Conservation (phyloP, 805 yeast genomes). For the Metschnikowia continentalis region DNA sequence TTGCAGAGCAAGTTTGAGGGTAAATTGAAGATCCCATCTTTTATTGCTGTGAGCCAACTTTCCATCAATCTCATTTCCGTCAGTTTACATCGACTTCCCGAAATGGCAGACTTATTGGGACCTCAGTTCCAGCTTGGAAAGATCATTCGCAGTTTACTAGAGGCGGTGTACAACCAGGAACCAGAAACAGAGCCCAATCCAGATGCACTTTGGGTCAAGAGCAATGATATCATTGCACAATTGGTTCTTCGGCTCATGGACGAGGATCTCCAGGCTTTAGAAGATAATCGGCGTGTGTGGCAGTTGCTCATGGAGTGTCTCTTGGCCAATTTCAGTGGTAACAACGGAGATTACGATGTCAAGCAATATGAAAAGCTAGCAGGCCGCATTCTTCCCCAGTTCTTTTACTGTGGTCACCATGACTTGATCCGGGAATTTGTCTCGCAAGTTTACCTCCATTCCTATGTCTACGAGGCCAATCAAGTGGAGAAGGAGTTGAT, state of each 20-base stretch:
- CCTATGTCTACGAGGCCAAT: conserved; percentile 56
- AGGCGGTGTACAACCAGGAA: conserved; percentile 45
- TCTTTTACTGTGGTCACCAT: conserved; percentile 19
- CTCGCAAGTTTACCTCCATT: conserved; percentile 50
- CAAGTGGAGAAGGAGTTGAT: conserved; percentile 41
- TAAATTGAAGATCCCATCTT: conserved; percentile 53
- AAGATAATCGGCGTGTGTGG: conserved; percentile 32
- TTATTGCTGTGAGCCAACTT: conserved; percentile 52
- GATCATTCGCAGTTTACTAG: conserved; percentile 48
- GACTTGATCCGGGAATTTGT: conserved; percentile 41
- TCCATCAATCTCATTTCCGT: conserved; percentile 40
- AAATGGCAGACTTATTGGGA: conserved; percentile 34
- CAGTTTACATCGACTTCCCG: conserved; percentile 29
- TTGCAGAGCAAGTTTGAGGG: conserved; percentile 34
- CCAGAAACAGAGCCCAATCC: conserved; percentile 25
- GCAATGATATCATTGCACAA: conserved; percentile 38
- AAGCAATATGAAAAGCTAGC: conserved; percentile 42
- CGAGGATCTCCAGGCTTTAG: conserved; percentile 9
- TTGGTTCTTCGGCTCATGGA: conserved; percentile 31
- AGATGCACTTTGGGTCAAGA: conserved; percentile 49
- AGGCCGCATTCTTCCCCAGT: conserved; percentile 36
- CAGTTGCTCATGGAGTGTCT: conserved; percentile 38
- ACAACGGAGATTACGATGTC: conserved; percentile 44
- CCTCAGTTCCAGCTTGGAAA: conserved; percentile 39
- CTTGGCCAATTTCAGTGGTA: conserved; percentile 35